Conservation (phyloP, 495 filamentous ascomycete genomes). For the Aspergillus bertholletiae region DNA sequence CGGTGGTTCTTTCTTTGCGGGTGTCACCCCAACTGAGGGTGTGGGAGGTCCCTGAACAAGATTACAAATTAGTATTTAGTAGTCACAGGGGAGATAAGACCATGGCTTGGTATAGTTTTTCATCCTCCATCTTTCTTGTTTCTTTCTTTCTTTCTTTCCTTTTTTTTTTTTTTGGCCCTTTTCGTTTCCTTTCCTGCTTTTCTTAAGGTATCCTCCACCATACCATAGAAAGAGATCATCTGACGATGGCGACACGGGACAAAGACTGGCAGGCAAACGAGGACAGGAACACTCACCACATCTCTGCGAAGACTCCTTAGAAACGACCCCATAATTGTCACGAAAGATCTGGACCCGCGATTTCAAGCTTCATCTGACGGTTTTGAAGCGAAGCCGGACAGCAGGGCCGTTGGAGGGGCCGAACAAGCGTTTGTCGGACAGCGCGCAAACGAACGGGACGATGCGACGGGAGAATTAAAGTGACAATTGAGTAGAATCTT, state of each 20-base stretch:
- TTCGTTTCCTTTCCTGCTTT: background rate
- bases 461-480: too few relatives aligned
- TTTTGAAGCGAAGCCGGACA: slow-evolving; percentile 14
- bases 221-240: background rate
- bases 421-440: slow-evolving; percentile 4
- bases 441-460: slow-evolving; percentile 8
- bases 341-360: slow-evolving; percentile 19
- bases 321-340: slow-evolving; percentile 44
- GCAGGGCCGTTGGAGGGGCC: slow-evolving; percentile 11
- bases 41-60: slow-evolving; percentile 35
- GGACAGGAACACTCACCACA: slow-evolving; percentile 30
- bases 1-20: slow-evolving; percentile 70
- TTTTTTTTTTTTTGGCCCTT: background rate
- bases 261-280: background rate
- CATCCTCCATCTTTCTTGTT: background rate
- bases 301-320: slow-evolving; percentile 37
- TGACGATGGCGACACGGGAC: background rate
- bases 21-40: slow-evolving; percentile 37
- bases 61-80: slow-evolving; percentile 8
- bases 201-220: too few relatives aligned
- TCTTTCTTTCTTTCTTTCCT: background rate
- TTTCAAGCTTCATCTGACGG: slow-evolving; percentile 34
- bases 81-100: background rate
- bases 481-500: slow-evolving; percentile 1
- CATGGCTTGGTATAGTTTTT: background rate